Conservation (phyloP, 2,329 filamentous ascomycete species). For the Xylariaceae sp. region DNA sequence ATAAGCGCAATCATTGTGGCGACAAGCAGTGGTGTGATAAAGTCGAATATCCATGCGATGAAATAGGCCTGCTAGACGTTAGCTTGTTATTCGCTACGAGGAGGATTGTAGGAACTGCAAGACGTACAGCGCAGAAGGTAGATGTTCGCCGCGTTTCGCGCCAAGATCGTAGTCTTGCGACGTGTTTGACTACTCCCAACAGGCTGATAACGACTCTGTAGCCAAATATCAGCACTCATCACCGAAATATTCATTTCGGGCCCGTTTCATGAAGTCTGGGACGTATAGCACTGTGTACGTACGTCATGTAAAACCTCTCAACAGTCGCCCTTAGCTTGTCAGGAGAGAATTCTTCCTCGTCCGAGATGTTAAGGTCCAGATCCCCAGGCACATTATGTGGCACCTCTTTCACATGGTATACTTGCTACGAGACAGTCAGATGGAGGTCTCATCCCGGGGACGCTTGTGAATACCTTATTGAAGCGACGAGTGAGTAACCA, state of each 20-base stretch:
- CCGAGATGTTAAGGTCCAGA: constrained; percentile 74
- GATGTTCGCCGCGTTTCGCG: constrained; percentile 65
- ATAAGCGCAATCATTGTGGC: constrained; percentile 62
- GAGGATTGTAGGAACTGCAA: constrained; percentile 8
- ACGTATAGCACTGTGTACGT: not conserved
- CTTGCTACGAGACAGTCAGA: constrained; percentile 36
- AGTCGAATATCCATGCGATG: constrained; percentile 67
- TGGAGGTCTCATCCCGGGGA: not conserved
- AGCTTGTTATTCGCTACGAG: no score
- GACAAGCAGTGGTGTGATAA: constrained; percentile 61
- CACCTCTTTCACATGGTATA: constrained; percentile 66
- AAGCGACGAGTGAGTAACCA: constrained; percentile 71
- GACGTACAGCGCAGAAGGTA: constrained; percentile 55
- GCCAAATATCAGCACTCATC: no score
- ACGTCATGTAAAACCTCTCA: constrained; percentile 76
- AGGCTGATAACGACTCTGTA: constrained; percentile 58
- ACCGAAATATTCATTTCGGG: not conserved
- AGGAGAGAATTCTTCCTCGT: constrained; percentile 80
- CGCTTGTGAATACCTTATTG: constrained; percentile 54
- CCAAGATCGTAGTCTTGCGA: constrained; percentile 76
- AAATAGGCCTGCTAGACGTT: constrained; percentile 37
- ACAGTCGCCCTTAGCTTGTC: constrained; percentile 76
- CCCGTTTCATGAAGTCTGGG: not conserved
- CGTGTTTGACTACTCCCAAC: constrained; percentile 66
- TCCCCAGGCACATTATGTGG: constrained; percentile 57